Conservation (phyloP, 345 rosid genomes). For the Citrus inodora region DNA sequence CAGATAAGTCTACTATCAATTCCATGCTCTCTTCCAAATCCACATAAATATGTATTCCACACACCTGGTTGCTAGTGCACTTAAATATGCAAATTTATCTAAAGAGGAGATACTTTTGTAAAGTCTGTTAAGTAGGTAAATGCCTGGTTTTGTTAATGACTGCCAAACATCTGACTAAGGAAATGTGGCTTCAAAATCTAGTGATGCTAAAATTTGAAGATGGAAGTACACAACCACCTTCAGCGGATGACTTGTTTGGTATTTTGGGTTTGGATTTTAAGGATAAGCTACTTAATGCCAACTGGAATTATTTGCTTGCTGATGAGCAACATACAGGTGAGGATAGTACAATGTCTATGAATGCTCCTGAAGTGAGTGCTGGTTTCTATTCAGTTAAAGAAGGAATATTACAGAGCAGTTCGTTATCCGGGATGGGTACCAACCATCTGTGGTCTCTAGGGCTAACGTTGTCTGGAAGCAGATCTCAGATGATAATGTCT, state of each 20-base stretch:
- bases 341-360: slow-evolving; percentile 26
- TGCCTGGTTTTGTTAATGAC: slow-evolving; percentile 13
- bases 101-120: no score
- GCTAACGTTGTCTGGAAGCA: no score
- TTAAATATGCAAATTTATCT: no score
- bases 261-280: slow-evolving; percentile 64
- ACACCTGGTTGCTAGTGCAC: no score
- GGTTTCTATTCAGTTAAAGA: slow-evolving; percentile 4
- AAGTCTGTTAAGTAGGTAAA: no score
- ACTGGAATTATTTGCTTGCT: slow-evolving; percentile 26
- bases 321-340: slow-evolving; percentile 32
- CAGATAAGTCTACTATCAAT: slow-evolving; percentile 16
- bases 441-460: no score
- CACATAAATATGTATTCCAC: no score
- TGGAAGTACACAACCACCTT: slow-evolving; percentile 38
- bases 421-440: no score
- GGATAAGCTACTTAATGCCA: slow-evolving; percentile 39
- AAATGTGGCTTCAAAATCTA: slow-evolving; percentile 27
- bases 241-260: slow-evolving; percentile 73
- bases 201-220: slow-evolving; percentile 29
- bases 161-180: slow-evolving; percentile 26
- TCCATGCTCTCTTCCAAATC: no score
- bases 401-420: no score
- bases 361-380: slow-evolving; percentile 33
- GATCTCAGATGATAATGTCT: no score